Conservation (phyloP, 257 asterid species). For the Mentha longifolia region DNA sequence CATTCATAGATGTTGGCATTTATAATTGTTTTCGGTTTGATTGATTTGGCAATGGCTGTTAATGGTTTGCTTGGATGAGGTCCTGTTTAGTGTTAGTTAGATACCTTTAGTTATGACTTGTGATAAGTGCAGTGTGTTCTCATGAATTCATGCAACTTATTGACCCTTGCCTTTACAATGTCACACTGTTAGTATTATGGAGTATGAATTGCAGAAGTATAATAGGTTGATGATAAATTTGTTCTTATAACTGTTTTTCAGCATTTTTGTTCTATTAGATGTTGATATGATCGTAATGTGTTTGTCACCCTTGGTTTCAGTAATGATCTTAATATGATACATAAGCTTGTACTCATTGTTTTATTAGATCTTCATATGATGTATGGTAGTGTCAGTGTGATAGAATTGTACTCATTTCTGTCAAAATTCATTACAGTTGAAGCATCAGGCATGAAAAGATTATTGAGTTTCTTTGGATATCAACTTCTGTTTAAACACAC, state of each 20-base stretch:
- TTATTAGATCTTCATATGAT: neutral
- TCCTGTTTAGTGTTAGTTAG: neutral
- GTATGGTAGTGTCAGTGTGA: neutral
- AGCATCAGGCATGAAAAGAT: neutral
- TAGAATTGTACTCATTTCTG: neutral
- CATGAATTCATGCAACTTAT: neutral
- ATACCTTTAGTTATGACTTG: neutral
- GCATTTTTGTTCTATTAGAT: too few species aligned
- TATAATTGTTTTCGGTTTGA: conserved; percentile 20
- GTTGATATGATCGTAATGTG: too few species aligned
- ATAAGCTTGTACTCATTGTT: neutral
- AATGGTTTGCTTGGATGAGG: neutral
- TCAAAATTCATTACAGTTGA: neutral
- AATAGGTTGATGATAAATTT: neutral
- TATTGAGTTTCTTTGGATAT: neutral
- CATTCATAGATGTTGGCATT: conserved; percentile 35
- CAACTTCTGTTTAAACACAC: neutral
- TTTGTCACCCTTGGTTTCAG: too few species aligned
- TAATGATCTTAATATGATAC: neutral
- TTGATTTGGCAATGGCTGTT: neutral
- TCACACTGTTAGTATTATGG: neutral
- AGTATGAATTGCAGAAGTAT: neutral
- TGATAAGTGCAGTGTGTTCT: neutral
- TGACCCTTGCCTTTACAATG: neutral
- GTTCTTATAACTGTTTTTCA: conserved; percentile 1